Conservation (phyloP, 2,329 filamentous ascomycete genomes). For the Mycocentrospora acerina region DNA sequence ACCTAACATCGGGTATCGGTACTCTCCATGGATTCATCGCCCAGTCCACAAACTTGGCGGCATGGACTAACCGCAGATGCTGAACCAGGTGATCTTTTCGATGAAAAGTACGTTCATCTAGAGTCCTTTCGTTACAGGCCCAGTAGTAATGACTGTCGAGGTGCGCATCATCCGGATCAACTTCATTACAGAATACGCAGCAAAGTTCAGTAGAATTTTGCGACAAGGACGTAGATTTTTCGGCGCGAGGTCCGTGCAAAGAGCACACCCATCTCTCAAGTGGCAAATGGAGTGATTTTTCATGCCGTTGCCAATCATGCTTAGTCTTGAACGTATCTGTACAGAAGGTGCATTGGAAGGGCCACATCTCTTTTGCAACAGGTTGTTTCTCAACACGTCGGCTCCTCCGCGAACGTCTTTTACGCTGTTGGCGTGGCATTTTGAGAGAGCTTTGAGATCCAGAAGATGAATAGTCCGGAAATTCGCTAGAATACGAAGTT, state of each 20-base stretch:
- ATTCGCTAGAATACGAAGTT: constrained; percentile 1
- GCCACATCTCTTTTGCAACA: constrained; percentile 11
- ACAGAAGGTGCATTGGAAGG: constrained; percentile 34
- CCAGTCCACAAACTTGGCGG: constrained; percentile 30
- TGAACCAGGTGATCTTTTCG: constrained; percentile 29
- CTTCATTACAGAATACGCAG: constrained; percentile 9
- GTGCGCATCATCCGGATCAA: constrained; percentile 6
- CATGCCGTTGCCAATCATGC: constrained; percentile 32
- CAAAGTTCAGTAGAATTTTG: too few relatives aligned
- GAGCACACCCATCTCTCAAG: constrained; percentile 31
- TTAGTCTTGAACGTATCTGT: constrained; percentile 34
- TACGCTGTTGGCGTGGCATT: background rate
- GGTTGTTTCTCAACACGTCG: constrained; percentile 13
- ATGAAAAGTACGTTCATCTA: constrained; percentile 24
- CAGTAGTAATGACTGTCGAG: constrained; percentile 20
- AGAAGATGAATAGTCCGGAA: constrained; percentile 1
- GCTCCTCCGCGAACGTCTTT: constrained; percentile 7
- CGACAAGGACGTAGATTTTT: background rate
- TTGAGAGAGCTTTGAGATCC: constrained; percentile 1
- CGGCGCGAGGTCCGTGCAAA: constrained; percentile 1
- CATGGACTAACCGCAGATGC: constrained; percentile 25
- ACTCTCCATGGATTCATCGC: constrained; percentile 23
- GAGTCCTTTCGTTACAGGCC: constrained; percentile 16
- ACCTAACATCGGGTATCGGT: constrained; percentile 18
- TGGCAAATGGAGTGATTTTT: constrained; percentile 30